Conservation (phyloP, 768 basidiomycete species). For the Trametes villosa region DNA sequence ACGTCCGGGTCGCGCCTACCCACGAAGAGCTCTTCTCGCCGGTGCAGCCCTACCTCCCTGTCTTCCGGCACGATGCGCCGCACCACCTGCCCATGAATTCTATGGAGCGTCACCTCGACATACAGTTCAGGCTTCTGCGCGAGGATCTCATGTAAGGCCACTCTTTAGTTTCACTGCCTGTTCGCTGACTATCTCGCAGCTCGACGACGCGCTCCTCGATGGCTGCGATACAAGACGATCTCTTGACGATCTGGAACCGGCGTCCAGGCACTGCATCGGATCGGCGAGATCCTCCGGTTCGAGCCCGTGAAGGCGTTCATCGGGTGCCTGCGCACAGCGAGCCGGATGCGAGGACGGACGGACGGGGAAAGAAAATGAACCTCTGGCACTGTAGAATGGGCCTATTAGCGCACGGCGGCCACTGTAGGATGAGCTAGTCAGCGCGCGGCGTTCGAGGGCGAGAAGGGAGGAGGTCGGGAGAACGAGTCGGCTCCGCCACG, state of each 20-base stretch:
- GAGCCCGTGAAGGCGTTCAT: constrained; percentile 43
- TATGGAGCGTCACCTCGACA: constrained; percentile 71
- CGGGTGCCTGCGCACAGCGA: too few species aligned
- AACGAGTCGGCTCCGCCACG: too few species aligned
- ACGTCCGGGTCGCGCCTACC: constrained; percentile 74
- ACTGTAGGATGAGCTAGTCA: too few species aligned
- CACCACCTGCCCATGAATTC: constrained; percentile 60
- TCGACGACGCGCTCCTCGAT: constrained; percentile 36
- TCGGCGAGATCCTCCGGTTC: constrained; percentile 55
- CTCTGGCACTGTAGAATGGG: too few species aligned
- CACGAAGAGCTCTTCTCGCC: constrained; percentile 61
- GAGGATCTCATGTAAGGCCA: constrained; percentile 68
- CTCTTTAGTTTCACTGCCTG: too few species aligned
- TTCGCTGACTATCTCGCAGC: not conserved
- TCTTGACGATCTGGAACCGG: constrained; percentile 27
- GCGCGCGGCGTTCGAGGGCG: too few species aligned
- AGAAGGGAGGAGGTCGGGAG: too few species aligned
- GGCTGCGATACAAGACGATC: constrained; percentile 52
- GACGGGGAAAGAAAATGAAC: too few species aligned
- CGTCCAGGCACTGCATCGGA: constrained; percentile 49
- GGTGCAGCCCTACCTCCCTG: constrained; percentile 61
- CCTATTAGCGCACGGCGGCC: too few species aligned
- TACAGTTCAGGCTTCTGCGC: constrained; percentile 74
- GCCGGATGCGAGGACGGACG: too few species aligned
- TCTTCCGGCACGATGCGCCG: constrained; percentile 60